Percentiles rank a stretch among this genome's conserved stretches.
phyloP scores from a whole-genome alignment of 1,284 basidiomycete genomes.

The Rhodotorula mucilaginosa region DNA sequence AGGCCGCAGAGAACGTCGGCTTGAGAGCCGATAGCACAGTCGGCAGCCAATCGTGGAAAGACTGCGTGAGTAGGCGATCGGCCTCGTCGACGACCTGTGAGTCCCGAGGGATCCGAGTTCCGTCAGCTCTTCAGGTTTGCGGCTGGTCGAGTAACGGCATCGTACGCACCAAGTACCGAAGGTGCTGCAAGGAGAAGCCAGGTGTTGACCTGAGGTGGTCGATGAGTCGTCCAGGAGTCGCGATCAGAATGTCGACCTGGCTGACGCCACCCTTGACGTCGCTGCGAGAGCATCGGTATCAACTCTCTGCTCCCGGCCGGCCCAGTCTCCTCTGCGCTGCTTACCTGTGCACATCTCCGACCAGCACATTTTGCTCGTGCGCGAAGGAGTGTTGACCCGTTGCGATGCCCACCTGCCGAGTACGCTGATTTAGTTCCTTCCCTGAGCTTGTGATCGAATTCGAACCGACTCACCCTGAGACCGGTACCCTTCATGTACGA shows the following conservation, averaged over 20 bases:
- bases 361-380: constrained; percentile 71
- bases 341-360: constrained; percentile 58
- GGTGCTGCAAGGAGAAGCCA: constrained; percentile 87
- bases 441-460: background rate
- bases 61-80: constrained; percentile 87
- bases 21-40: constrained; percentile 72
- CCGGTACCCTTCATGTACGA: constrained; percentile 77
- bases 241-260: constrained; percentile 89
- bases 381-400: constrained; percentile 81
- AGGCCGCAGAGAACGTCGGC: constrained; percentile 45
- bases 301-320: constrained; percentile 45
- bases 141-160: too few species aligned
- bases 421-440: background rate
- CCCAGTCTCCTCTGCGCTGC: constrained; percentile 27
- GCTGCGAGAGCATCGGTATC: constrained; percentile 50
- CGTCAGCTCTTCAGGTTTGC: background rate
- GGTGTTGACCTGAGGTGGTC: constrained; percentile 85
- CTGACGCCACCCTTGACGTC: constrained; percentile 62
- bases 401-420: constrained; percentile 65
- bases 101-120: background rate
- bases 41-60: constrained; percentile 91
- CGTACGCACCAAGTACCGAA: constrained; percentile 75
- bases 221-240: constrained; percentile 90
- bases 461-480: constrained; percentile 62
- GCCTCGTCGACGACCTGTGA: constrained; percentile 94